phyloP scores from a whole-genome alignment of 305 asterid genomes.

The Fraxinus baroniana region DNA sequence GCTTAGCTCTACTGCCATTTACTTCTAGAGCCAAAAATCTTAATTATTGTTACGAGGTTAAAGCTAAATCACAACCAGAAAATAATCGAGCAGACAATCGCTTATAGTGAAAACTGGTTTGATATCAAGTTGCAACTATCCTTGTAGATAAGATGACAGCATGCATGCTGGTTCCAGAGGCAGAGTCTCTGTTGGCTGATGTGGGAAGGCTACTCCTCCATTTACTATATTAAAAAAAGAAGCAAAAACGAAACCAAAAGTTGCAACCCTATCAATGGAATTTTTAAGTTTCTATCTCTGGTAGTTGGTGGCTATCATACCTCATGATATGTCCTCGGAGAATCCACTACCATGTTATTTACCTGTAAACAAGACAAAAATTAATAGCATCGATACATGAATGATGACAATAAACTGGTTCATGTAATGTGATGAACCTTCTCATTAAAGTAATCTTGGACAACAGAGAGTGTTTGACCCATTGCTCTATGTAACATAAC shows the following conservation, averaged over 20 bases:
- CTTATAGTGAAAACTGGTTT: neutral
- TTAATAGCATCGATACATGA: constrained; percentile 24
- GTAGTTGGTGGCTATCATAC: constrained; percentile 42
- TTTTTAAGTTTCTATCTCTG: constrained; percentile 5
- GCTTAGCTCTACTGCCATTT: neutral
- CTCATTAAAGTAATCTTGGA: constrained; percentile 89
- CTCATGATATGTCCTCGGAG: constrained; percentile 95
- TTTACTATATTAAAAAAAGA: constrained; percentile 5
- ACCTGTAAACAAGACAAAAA: constrained; percentile 57
- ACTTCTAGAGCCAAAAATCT: neutral
- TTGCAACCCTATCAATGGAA: neutral
- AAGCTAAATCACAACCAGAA: neutral
- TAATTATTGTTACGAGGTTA: neutral
- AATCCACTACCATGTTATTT: constrained; percentile 85
- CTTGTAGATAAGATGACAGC: neutral
- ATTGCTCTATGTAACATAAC: constrained; percentile 84
- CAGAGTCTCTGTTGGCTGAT: neutral
- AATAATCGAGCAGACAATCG: neutral
- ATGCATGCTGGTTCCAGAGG: neutral
- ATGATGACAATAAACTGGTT: neutral
- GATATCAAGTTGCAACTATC: neutral
- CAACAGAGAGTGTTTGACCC: constrained; percentile 93
- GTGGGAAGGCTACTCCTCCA: constrained; percentile 1
- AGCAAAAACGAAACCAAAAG: neutral
- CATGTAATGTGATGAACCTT: constrained; percentile 46